A percentile compares a stretch with the other conserved stretches of the same genome.
These are phyloP conservation scores for Pichia gijzeniarum DNA, from an alignment of 805 yeast species.

Conservation along the genomic window DNA sequence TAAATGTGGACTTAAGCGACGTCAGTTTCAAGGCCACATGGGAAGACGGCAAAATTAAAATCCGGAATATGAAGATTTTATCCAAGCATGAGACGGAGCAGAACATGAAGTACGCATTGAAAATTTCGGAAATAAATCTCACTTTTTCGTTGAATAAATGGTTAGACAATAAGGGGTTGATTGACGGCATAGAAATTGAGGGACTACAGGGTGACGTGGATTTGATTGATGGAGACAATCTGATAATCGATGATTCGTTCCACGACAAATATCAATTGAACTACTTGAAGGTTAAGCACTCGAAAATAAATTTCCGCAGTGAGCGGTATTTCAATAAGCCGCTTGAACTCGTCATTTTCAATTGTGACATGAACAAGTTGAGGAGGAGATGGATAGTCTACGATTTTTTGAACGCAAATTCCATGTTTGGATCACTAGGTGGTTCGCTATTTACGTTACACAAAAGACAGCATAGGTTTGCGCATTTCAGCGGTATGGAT, in stretches of 20 bases:
- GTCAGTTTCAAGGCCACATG: slow-evolving; percentile 38
- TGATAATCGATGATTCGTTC: slow-evolving; percentile 20
- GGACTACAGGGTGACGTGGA: slow-evolving; percentile 39
- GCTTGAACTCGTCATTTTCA: slow-evolving; percentile 51
- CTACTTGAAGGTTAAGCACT: slow-evolving; percentile 44
- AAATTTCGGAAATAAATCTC: slow-evolving; percentile 37
- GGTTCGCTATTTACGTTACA: slow-evolving; percentile 73
- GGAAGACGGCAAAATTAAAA: slow-evolving; percentile 44
- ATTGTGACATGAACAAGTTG: slow-evolving; percentile 56
- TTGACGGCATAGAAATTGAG: slow-evolving; percentile 40
- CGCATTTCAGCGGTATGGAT: slow-evolving; percentile 34
- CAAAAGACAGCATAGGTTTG: slow-evolving; percentile 57
- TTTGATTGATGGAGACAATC: slow-evolving; percentile 14
- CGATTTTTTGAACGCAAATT: slow-evolving; percentile 64
- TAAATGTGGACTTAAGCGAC: slow-evolving; percentile 24
- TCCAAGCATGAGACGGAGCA: slow-evolving; percentile 3
- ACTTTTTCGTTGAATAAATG: slow-evolving; percentile 47
- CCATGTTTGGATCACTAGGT: slow-evolving; percentile 68
- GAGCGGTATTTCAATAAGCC: slow-evolving; percentile 25
- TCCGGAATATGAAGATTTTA: slow-evolving; percentile 33
- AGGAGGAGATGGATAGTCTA: slow-evolving; percentile 51
- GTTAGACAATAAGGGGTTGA: slow-evolving; percentile 49
- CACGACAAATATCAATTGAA: slow-evolving; percentile 33
- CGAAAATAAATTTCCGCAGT: slow-evolving; percentile 33
- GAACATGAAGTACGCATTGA: slow-evolving; percentile 28